A percentile compares a stretch with the other conserved stretches of the same genome.
These are phyloP conservation scores for Sclerotinia sclerotiorum DNA, from an alignment of 2,329 filamentous ascomycete species.

Conservation along the genomic window DNA sequence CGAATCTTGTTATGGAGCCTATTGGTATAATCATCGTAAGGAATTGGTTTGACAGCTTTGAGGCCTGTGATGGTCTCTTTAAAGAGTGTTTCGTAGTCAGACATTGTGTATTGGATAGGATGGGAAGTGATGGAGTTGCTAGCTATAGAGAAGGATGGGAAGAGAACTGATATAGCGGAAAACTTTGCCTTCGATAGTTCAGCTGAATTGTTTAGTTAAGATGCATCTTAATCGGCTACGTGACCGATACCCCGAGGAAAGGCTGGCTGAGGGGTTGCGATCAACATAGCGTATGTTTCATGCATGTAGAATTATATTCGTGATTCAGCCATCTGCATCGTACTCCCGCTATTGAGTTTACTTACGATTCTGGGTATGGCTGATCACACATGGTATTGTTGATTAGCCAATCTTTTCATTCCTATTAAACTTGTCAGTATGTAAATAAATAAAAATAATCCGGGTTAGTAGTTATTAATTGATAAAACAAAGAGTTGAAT, in stretches of 20 bases:
- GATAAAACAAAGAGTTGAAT: no score
- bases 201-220: not conserved
- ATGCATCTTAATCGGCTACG: not conserved
- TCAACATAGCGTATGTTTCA: no score
- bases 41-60: not conserved
- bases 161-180: not conserved
- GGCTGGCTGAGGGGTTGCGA: no score
- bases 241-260: not conserved
- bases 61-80: not conserved
- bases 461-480: no score
- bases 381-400: no score
- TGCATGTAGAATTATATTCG: no score
- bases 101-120: not conserved
- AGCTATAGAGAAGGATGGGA: not conserved
- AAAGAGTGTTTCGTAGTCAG: not conserved
- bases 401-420: no score
- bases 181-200: not conserved
- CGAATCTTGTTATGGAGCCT: slow-evolving; percentile 4
- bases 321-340: no score
- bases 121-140: not conserved
- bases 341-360: no score
- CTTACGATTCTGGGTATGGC: no score
- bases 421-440: no score
- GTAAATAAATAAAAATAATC: no score
- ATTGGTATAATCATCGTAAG: not conserved